Base-by-base conservation (phyloP, 192 early-diverging fungal species). In the Entomortierella lignicola region DNA sequence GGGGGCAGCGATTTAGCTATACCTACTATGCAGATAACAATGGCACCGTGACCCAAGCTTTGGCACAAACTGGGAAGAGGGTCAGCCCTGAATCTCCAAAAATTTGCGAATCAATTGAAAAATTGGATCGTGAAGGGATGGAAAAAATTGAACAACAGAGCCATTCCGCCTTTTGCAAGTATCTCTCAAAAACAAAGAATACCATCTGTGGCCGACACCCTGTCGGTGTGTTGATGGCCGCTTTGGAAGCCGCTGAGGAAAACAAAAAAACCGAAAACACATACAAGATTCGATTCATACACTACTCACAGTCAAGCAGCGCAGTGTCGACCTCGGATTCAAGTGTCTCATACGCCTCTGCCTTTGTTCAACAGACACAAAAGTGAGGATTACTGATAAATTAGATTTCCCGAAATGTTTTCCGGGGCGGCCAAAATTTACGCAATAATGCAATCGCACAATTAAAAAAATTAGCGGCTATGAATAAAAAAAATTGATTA, bases 171-270 rank as follows among this genome's bases (percentile, higher is more conserved):
- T 98, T 97, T 72, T 57, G 72, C 12, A 63, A 70, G 32, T 99
- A 99, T 67, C 80, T 98, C 23, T 61, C 84, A 31, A 68, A 80
- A 43, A 98, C 97, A 1, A 66, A 85, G 30, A 99, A 99, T 71
- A 99, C 98, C 0, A 97, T 99, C 42, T 99, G 98, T 81, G 98
- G 98, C 25, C 82, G 95, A 39, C 92, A 97, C 69, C 95, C 96
- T 0, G 96, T 99, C 60, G 87, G 88, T 0, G 89, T 99, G 17
- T 74, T 98, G 18, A 58, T 99, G 72, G 89, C 87, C n/a, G 90
- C 91, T 0, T 29, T 94, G 21, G 73, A 87, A 27, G 43, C 42
- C 1, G 18, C 4, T 34, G 34, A 47, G 2, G 66, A 88, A 53
- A 69, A 69, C 23, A 52, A 50, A 61, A 20, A 48, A 62, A 39